Base-by-base conservation (phyloP, 169 alveolate genomes). In the Cryptosporidium ubiquitum region DNA sequence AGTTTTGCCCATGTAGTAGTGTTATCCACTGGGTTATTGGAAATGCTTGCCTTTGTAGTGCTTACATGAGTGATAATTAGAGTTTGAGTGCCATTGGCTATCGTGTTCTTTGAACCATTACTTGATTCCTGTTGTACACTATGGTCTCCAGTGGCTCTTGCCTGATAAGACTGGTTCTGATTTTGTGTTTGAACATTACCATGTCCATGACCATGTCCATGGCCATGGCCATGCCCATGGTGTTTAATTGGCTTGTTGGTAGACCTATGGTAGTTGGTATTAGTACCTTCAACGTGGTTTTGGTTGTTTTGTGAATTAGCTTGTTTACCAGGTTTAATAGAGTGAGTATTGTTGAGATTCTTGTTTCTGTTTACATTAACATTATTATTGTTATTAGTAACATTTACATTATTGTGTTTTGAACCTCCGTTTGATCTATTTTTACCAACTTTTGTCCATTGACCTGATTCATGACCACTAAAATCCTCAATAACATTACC, bases 401-500 rank as follows among this genome's bases (percentile, higher is more conserved):
- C 10, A 31, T 37, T 52, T 55, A 23, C 39, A 37, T 39, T 51
- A 6, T 18, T 57, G 23, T 20, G 70, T 1, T 42, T 61, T 23
- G 40, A 23, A 18, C 37, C 42, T 4, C 33, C 52, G 12, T 5
- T 31, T 7, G 89, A 42, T 16, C 66, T 79, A 39, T 79, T 79
- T 39, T 79, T 79, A 9, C 89, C 89, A 60, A 79, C 89, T 29
- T 79, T 79, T 0, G 89, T 79, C 89, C 89, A 79, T 79, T 79
- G 89, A 1, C 89, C 89, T 20, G 89, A 79, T 61, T 79, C 89
- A 64, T 64, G 89, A 26, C 89, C 89, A 79, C 89, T 79, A 64
- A 79, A 79, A 26, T 79, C 89, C 31, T 79, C 89, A 20, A 79
- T 79, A 1, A 79, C 89, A 64, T 79, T 79, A 42, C 89, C 75